Conservation (phyloP, 2,329 filamentous ascomycete species). For the Colletotrichum tropicicola region DNA sequence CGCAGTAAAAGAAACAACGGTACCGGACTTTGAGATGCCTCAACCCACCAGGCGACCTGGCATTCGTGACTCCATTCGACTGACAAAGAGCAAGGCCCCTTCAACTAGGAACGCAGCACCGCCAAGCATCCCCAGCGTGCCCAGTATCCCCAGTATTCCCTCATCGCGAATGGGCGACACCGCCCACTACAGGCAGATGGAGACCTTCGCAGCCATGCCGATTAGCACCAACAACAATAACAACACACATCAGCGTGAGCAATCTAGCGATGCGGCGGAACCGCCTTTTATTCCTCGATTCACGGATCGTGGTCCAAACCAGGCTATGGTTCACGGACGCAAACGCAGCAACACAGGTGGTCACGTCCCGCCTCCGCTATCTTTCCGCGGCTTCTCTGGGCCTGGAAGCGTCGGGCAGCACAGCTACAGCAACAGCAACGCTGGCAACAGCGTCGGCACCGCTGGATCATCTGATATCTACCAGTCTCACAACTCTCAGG, state of each 20-base stretch:
- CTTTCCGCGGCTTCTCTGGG: slow-evolving; percentile 82
- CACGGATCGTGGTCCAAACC: slow-evolving; percentile 61
- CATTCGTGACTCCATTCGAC: slow-evolving; percentile 88
- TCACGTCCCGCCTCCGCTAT: slow-evolving; percentile 72
- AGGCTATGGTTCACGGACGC: slow-evolving; percentile 70
- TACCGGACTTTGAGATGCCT: slow-evolving; percentile 61
- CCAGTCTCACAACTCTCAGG: slow-evolving; percentile 61
- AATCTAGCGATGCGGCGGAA: slow-evolving; percentile 70
- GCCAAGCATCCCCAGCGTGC: slow-evolving; percentile 61
- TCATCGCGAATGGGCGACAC: slow-evolving; percentile 47
- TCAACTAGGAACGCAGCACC: slow-evolving; percentile 52
- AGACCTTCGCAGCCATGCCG: slow-evolving; percentile 43
- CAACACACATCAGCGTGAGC: slow-evolving; percentile 55
- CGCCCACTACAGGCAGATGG: slow-evolving; percentile 46
- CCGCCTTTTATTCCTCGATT: slow-evolving; percentile 79
- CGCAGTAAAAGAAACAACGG: slow-evolving; percentile 54
- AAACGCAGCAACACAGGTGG: slow-evolving; percentile 92
- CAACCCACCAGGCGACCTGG: slow-evolving; percentile 59
- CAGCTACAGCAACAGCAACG: slow-evolving; percentile 63
- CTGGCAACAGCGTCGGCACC: slow-evolving; percentile 65
- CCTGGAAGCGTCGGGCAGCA: slow-evolving; percentile 54
- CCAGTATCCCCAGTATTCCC: slow-evolving; percentile 48
- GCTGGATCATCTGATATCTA: slow-evolving; percentile 70
- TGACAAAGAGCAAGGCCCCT: slow-evolving; percentile 77
- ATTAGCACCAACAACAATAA: slow-evolving; percentile 21